Conservation (phyloP, 805 yeast species). For the Spathaspora arborariae region DNA sequence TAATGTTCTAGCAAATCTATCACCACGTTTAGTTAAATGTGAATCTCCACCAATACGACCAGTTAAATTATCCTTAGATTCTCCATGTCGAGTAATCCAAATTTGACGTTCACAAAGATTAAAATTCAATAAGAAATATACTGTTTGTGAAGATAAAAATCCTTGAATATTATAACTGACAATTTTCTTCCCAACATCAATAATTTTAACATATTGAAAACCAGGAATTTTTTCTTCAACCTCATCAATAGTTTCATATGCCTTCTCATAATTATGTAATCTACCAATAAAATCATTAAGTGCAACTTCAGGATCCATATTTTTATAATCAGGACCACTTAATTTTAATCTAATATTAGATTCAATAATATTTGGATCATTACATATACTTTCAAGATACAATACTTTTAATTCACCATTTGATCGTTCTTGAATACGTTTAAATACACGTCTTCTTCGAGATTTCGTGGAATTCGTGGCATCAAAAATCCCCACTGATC, state of each 20-base stretch:
- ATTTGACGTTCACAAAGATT: conserved; percentile 86
- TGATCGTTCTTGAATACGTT: conserved; percentile 52
- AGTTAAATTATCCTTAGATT: conserved; percentile 74
- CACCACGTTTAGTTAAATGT: conserved; percentile 72
- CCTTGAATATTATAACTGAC: conserved; percentile 87
- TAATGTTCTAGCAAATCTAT: conserved; percentile 67
- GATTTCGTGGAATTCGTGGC: conserved; percentile 74
- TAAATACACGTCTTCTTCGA: conserved; percentile 58
- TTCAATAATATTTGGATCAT: conserved; percentile 74
- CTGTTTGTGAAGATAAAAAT: conserved; percentile 88
- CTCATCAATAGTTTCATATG: conserved; percentile 87
- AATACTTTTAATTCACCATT: conserved; percentile 69
- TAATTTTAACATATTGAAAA: conserved; percentile 89
- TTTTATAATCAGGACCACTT: conserved; percentile 87
- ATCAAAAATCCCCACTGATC: conserved; percentile 89
- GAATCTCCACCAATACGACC: conserved; percentile 96
- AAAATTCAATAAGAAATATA: conserved; percentile 84
- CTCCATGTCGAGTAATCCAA: conserved; percentile 96
- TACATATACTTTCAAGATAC: conserved; percentile 83
- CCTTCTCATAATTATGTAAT: conserved; percentile 77
- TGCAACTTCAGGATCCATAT: conserved; percentile 80
- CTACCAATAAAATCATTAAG: conserved; percentile 79
- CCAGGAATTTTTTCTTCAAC: conserved; percentile 63
- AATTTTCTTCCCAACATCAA: conserved; percentile 91
- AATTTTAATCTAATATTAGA: conserved; percentile 80